Evolutionary conservation across 2,329 filamentous ascomycete species (phyloP).

Genomic region (Didymella keratinophila): DNA sequence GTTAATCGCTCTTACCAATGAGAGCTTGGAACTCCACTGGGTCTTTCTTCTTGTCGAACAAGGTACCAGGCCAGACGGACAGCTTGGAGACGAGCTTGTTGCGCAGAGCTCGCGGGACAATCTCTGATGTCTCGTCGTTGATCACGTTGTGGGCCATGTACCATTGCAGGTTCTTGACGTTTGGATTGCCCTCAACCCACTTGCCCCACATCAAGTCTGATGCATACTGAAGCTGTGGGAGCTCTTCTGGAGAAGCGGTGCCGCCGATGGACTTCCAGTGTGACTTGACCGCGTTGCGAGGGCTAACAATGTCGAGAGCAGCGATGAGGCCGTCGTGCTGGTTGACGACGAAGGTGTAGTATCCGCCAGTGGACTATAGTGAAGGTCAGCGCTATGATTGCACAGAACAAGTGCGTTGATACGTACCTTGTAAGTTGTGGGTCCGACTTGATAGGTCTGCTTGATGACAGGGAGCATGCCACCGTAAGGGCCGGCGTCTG

Average conservation of each 20-base stretch:
- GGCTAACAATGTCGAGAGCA: conserved; percentile 19
- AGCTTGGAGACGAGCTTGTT: conserved; percentile 11
- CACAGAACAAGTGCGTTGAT: background rate
- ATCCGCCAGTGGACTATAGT: conserved; percentile 25
- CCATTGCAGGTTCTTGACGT: conserved; percentile 30
- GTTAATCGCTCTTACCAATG: conserved; percentile 22
- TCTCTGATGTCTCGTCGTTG: conserved; percentile 24
- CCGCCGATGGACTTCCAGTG: conserved; percentile 13
- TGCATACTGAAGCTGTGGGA: conserved; percentile 24
- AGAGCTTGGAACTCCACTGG: conserved; percentile 28
- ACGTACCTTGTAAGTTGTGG: conserved; percentile 4
- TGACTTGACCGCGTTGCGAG: conserved; percentile 13
- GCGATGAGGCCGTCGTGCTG: conserved; percentile 23
- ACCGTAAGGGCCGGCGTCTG: too few relatives aligned
- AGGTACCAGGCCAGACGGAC: conserved; percentile 28
- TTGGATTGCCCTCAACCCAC: conserved; percentile 26
- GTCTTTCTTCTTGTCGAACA: conserved; percentile 23
- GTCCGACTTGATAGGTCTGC: conserved; percentile 4
- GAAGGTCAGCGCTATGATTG: background rate
- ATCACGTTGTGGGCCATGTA: conserved; percentile 26
- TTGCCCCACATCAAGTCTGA: conserved; percentile 37
- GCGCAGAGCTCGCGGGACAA: conserved; percentile 29
- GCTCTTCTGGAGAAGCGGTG: conserved; percentile 23
- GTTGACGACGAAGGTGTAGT: conserved; percentile 29
- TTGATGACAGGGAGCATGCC: background rate